These are phyloP conservation scores for Oryza officinalis DNA, from an alignment of 176 grass and related monocot genomes.

Conservation along the genomic window DNA sequence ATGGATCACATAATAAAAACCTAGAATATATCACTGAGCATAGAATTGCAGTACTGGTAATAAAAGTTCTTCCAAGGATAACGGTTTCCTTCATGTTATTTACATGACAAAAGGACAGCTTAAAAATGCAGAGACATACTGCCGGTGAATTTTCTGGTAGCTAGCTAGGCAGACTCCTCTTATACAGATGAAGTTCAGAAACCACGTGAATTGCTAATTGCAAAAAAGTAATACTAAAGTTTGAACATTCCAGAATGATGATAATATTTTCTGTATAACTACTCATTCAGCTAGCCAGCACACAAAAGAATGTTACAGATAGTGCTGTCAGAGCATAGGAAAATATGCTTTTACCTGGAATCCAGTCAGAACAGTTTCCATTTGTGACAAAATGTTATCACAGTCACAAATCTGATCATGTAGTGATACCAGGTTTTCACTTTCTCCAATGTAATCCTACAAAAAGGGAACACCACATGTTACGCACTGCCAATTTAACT, in stretches of 20 bases:
- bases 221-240: not conserved
- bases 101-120: not conserved
- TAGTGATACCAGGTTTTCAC: constrained; percentile 83
- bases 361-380: constrained; percentile 89
- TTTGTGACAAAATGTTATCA: constrained; percentile 96
- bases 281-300: constrained; percentile 31
- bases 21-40: not conserved
- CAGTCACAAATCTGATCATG: constrained; percentile 96
- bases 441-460: constrained; percentile 98
- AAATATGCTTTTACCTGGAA: constrained; percentile 81
- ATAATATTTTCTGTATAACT: not conserved
- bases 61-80: not conserved
- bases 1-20: constrained; percentile 23
- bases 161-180: not conserved
- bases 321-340: constrained; percentile 11
- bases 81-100: not conserved
- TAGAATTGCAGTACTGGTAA: not conserved
- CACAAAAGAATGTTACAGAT: constrained; percentile 1
- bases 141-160: constrained; percentile 8
- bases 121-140: constrained; percentile 23
- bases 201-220: not conserved
- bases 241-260: not conserved
- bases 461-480: constrained; percentile 28
- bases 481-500: not conserved
- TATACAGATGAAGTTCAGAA: not conserved